phyloP scores from a whole-genome alignment of 2,329 filamentous ascomycete genomes.

The Fulvia fulva region DNA sequence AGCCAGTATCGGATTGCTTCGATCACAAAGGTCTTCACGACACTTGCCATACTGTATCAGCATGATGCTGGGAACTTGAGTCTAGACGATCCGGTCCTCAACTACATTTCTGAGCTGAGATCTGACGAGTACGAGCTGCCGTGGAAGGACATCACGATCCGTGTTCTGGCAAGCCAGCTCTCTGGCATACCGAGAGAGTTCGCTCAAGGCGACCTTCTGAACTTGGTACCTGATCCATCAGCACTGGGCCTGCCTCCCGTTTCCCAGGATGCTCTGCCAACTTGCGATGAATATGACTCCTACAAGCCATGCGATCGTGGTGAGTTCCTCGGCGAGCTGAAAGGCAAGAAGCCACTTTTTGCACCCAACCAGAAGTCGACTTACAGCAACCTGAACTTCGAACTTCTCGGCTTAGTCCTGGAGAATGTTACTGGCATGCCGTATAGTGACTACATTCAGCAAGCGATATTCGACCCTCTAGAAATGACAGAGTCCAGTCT shows the following conservation, averaged over 20 bases:
- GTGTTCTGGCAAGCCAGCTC: conserved; percentile 41
- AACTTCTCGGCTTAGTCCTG: conserved; percentile 41
- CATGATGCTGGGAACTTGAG: conserved; percentile 49
- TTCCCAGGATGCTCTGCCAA: conserved; percentile 28
- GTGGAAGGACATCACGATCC: conserved; percentile 43
- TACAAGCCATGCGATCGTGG: conserved; percentile 31
- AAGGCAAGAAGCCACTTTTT: conserved; percentile 35
- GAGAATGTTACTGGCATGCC: conserved; percentile 35
- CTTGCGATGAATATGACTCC: conserved; percentile 35
- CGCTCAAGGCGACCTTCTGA: conserved; percentile 20
- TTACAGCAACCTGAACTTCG: conserved; percentile 42
- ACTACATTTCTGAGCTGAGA: conserved; percentile 46
- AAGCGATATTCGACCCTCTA: conserved; percentile 39
- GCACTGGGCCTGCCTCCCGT: conserved; percentile 36
- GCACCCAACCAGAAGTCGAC: conserved; percentile 42
- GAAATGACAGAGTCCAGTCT: conserved; percentile 35
- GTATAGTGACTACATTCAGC: conserved; percentile 38
- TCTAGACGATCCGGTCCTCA: conserved; percentile 45
- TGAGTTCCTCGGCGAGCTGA: conserved; percentile 35
- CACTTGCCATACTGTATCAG: conserved; percentile 51
- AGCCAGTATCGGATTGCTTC: conserved; percentile 40
- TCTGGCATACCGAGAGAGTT: conserved; percentile 41
- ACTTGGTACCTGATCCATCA: conserved; percentile 16
- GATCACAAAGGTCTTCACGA: conserved; percentile 46
- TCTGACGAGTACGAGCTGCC: conserved; percentile 38